Percentiles rank a stretch among this genome's conserved stretches.
Evolutionary conservation across 2,329 filamentous ascomycete genomes (phyloP).

Genomic region (Polytolypa hystricis): DNA sequence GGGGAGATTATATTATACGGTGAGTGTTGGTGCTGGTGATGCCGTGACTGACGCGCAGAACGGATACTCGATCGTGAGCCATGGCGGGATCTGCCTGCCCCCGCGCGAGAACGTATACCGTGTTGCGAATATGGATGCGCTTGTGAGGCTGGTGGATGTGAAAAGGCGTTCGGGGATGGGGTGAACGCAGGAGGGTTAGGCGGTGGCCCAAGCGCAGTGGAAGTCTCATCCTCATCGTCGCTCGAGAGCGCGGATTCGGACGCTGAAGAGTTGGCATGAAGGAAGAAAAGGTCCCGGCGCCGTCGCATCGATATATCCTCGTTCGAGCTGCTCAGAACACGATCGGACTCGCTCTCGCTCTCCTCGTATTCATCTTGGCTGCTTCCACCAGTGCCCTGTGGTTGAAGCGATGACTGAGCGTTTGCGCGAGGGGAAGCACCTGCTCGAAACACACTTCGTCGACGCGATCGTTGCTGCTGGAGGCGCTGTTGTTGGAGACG

Average conservation of each 20-base stretch:
- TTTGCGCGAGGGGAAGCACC: conserved; percentile 29
- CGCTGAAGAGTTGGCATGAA: conserved; percentile 16
- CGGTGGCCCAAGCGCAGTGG: conserved; percentile 64
- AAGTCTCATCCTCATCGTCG: conserved; percentile 62
- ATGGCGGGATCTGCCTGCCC: conserved; percentile 30
- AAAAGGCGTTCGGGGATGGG: conserved; percentile 86
- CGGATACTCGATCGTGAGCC: conserved; percentile 27
- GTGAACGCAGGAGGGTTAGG: conserved; percentile 51
- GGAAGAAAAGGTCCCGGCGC: conserved; percentile 15
- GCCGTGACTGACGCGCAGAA: conserved; percentile 27
- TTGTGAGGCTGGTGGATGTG: conserved; percentile 59
- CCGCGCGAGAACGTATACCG: conserved; percentile 37
- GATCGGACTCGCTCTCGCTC: conserved; percentile 81
- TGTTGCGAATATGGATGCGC: conserved; percentile 33
- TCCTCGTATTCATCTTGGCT: conserved; percentile 94
- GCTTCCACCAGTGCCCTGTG: conserved; percentile 45
- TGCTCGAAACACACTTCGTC: conserved; percentile 29
- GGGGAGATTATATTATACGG: conserved; percentile 61
- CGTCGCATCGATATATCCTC: conserved; percentile 39
- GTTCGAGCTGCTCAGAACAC: conserved; percentile 52
- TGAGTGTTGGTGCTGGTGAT: conserved; percentile 39
- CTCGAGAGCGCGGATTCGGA: conserved; percentile 26
- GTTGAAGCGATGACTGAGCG: conserved; percentile 31
- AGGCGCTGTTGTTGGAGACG: conserved; percentile 57
- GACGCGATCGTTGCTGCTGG: conserved; percentile 51